Evolutionary conservation across 345 rosid genomes (phyloP).

Genomic region (Jatropha curcas): DNA sequence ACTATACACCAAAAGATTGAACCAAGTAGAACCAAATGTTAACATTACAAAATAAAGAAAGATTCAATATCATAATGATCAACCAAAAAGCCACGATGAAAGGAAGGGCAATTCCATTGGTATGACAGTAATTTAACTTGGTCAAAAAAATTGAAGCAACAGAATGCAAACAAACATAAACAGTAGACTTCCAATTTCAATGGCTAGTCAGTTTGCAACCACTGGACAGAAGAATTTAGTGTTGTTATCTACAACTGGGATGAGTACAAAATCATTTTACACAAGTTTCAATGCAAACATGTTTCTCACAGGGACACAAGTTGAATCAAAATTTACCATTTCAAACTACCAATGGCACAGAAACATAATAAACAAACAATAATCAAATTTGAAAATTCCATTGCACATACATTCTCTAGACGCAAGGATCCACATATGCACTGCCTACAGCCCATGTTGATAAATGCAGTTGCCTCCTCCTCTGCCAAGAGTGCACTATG

Average conservation of each 20-base stretch:
- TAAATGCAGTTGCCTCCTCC: conserved; percentile 86
- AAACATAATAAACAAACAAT: not conserved
- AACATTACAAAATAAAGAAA: not conserved
- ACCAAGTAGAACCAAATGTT: too few relatives aligned
- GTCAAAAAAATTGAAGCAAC: not conserved
- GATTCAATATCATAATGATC: too few relatives aligned
- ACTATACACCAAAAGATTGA: not conserved
- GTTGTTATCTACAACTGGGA: not conserved
- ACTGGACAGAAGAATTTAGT: not conserved
- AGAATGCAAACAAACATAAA: not conserved
- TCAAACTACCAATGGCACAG: not conserved
- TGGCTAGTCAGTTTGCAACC: not conserved
- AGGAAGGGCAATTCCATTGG: not conserved
- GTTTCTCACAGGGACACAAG: not conserved
- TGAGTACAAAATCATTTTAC: not conserved
- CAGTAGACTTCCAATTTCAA: not conserved
- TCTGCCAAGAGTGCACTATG: conserved; percentile 68
- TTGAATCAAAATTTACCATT: not conserved
- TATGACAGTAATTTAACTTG: not conserved
- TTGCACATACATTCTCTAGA: conserved; percentile 69
- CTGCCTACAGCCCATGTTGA: conserved; percentile 94
- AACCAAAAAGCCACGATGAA: not conserved
- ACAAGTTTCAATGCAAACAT: not conserved
- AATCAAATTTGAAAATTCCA: conserved; percentile 5
- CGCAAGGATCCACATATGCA: conserved; percentile 86